Evolutionary conservation across 257 asterid species (phyloP), one percentile per base, ranked within the genome.

Genomic region (Solanum lignicaule): DNA sequence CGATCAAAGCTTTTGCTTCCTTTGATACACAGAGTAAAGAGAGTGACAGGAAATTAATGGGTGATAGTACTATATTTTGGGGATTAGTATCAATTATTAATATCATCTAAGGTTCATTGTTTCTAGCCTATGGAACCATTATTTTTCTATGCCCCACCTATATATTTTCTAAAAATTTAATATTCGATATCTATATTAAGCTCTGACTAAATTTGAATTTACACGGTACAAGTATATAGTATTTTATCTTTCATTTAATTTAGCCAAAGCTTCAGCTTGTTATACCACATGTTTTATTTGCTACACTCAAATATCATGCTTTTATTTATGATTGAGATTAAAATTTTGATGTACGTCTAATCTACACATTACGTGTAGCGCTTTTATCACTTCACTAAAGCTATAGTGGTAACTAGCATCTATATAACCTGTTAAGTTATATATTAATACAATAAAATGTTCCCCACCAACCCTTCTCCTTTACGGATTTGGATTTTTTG

Each of bases 1-100:
- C 0, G 0, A 15, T 15, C 6, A 69, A 31, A 69, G 4, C 5
- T 0, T 68, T 69, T 16, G 0, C 0, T 69, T 15, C 5, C 41
- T 71, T 72, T 72, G 9, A 71, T 20, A 4, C 14, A 36, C 79
- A 18, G 0, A 33, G 46, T 2, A 32, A 2, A 32, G 46, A 33
- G 43, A 9, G 81, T 72, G 25, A 9, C 46, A 33, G 7, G 46
- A 72, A 72, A 72, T 33, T 4, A 72, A 72, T 72, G 9, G 79
- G 7, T 71, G 39, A 33, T 72, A 9, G 79, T 72, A 33, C 15
- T 8, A 72, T 32, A 14, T 33, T 71, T 72, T 33, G 8, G 41
- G 36, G 43, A 72, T 15, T 71, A 31, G 35, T 71, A 32, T 27
- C 75, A 13, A 69, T 29, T 69, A 69, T 69, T 69, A 69, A 29